Base-by-base conservation (phyloP, 768 basidiomycete genomes). In the Russula sp. region DNA sequence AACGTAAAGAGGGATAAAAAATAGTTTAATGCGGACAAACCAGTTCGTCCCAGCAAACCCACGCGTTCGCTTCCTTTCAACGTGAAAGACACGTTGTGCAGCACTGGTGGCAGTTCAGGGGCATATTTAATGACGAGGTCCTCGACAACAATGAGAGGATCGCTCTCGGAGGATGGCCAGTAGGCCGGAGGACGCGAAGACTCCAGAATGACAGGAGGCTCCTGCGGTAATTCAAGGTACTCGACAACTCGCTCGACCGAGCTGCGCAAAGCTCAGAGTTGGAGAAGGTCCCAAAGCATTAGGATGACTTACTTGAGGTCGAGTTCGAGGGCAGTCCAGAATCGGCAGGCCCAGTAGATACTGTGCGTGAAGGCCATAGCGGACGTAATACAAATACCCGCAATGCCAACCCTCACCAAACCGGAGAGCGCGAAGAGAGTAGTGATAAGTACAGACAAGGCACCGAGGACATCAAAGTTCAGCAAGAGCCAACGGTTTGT, bases 191-290 rank as follows among this genome's bases (percentile, higher is more conserved):
- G 87, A 7, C 90, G 82, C 59, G 80, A 81, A 0, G 80, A 79
- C 65, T 92, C 86, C 52, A 93, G 86, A 60, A 87, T 69, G 0
- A 85, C 78, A 2, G 90, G 84, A 0, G 94, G 88, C 70, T 96
- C 93, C 71, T 93, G 90, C 0, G 92, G 92, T 6, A 97, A 79
- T 55, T 90, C 83, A 29, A 96, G 83, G 76, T 95, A 96, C 77
- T 96, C 93, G 7, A 92, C 84, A 14, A 95, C 81, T 61, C 94
- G 88, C 72, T 98, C 93, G 5, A 96, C 91, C 13, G 90, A 88
- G 75, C 89, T 91, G 56, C 8, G 22, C 34, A 6, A 14, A 35
- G 57, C 39, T 11, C 3, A 50, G 47, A 13, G 64, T 20, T 54
- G 51, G 69, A 39, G 60, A 65, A 49, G 60, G 38, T 43, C 18